Evolutionary conservation across 768 basidiomycete genomes (phyloP), one percentile per base, ranked within the genome.

Genomic region (Mycena filopes): DNA sequence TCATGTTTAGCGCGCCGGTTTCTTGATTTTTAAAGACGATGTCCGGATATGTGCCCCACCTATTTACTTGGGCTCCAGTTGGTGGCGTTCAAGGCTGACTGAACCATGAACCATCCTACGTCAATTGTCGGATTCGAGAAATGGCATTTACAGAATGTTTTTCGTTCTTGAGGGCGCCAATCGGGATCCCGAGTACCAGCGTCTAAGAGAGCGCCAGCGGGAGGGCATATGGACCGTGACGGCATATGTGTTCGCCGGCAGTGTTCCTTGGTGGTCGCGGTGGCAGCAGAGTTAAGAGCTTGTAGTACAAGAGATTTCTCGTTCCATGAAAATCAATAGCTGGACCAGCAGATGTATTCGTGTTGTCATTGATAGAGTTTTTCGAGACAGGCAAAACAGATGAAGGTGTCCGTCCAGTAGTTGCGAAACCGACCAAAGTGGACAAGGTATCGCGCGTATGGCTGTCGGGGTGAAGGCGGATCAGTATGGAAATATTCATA

Each of bases 1-100:
- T 45, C 51, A 53, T 55, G 55, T 29, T 59, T 60, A 55, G 57
- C 16, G 26, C 50, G 59, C 29, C 16, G 31, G 25, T 23, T 42
- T 8, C 13, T 53, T 53, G 55, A 54, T 40, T 21, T 61, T 51
- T 13, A 41, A 16, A 31, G 47, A 63, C 54, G 48, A 25, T 7
- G 16, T 16, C 46, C 26, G 45, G 26, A 41, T 18, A 9, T n/a
- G 40, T 23, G n/a, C n/a, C n/a, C n/a, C n/a, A 20, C 21, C 40
- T 47, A 23, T 28, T 28, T 59, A 26, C 41, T 10, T n/a, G n/a
- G n/a, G n/a, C n/a, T 36, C 23, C 3, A 40, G 47, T 23, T 36
- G 36, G 36, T 36, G 36, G 36, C 36, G 41, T n/a, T n/a, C n/a
- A n/a, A n/a, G n/a, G n/a, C 28, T 42, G 26, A 38, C 18, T 16